A percentile compares a stretch with the other conserved stretches of the same genome.
phyloP scores from a whole-genome alignment of 2,329 filamentous ascomycete species.

The Botrytis cinerea region DNA sequence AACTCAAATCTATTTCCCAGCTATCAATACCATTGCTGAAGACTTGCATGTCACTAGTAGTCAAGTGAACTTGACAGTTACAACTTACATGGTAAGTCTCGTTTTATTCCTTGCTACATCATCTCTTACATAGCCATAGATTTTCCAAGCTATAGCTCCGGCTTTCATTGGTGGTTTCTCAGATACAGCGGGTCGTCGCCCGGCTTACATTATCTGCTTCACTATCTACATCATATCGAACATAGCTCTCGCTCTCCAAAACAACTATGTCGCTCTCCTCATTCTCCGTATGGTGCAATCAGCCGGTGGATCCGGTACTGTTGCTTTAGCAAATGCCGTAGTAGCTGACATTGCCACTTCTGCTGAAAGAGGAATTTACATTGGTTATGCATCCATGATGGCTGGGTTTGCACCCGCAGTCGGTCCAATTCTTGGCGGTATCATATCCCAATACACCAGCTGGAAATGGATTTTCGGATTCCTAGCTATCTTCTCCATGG shows the following conservation, averaged over 20 bases:
- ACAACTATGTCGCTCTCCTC: constrained; percentile 52
- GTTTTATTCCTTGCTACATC: not conserved
- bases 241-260: constrained; percentile 54
- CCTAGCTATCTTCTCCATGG: constrained; percentile 30
- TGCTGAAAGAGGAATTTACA: constrained; percentile 63
- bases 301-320: constrained; percentile 58
- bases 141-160: constrained; percentile 60
- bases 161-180: constrained; percentile 58
- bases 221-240: constrained; percentile 55
- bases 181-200: constrained; percentile 55
- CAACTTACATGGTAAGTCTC: constrained; percentile 43
- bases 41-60: constrained; percentile 49
- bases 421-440: constrained; percentile 36
- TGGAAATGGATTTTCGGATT: constrained; percentile 55
- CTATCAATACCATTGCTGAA: constrained; percentile 46
- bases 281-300: constrained; percentile 54
- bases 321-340: constrained; percentile 59
- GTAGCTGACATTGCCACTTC: constrained; percentile 64
- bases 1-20: too few relatives aligned
- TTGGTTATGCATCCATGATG: constrained; percentile 62
- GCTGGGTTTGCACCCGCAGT: constrained; percentile 49
- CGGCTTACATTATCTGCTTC: constrained; percentile 56
- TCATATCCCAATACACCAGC: constrained; percentile 32
- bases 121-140: constrained; percentile 37
- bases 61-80: constrained; percentile 45